phyloP scores from a whole-genome alignment of 2,329 filamentous ascomycete genomes.

The Cadophora gregata region DNA sequence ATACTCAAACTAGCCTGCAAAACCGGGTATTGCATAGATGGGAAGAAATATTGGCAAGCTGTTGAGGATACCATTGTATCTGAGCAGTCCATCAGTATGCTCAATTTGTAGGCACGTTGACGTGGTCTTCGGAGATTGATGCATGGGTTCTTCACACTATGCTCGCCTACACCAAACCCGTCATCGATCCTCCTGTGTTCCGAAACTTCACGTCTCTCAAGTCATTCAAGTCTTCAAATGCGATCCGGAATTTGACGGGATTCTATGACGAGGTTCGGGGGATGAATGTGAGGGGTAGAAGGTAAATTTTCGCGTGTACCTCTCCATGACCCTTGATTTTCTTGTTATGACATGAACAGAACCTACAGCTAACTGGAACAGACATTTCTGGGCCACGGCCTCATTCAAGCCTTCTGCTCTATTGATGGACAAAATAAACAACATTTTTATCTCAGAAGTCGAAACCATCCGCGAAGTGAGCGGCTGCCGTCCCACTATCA shows the following conservation, averaged over 20 bases:
- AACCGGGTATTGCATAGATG: conserved; percentile 7
- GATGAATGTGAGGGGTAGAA: conserved; percentile 15
- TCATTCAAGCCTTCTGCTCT: not conserved
- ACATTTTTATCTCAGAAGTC: conserved; percentile 16
- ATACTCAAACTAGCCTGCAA: not conserved
- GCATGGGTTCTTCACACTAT: conserved; percentile 1
- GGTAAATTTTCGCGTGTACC: not conserved
- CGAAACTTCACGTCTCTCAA: not conserved
- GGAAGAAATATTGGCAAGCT: conserved; percentile 3
- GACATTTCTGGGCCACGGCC: not conserved
- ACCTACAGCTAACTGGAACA: not conserved
- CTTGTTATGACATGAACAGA: too few species aligned
- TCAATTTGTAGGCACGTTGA: not conserved
- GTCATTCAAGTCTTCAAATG: not conserved
- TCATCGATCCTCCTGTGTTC: not conserved
- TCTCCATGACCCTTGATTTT: too few species aligned
- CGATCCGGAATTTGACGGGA: conserved; percentile 9
- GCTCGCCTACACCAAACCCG: conserved; percentile 8
- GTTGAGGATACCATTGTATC: not conserved
- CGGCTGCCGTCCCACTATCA: conserved; percentile 3
- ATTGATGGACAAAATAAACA: conserved; percentile 13
- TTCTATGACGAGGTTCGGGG: conserved; percentile 14
- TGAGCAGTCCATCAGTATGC: conserved; percentile 14
- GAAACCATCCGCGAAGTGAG: conserved; percentile 1
- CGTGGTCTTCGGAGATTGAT: not conserved